phyloP scores from a whole-genome alignment of 768 basidiomycete genomes.

The Serendipita sp. region DNA sequence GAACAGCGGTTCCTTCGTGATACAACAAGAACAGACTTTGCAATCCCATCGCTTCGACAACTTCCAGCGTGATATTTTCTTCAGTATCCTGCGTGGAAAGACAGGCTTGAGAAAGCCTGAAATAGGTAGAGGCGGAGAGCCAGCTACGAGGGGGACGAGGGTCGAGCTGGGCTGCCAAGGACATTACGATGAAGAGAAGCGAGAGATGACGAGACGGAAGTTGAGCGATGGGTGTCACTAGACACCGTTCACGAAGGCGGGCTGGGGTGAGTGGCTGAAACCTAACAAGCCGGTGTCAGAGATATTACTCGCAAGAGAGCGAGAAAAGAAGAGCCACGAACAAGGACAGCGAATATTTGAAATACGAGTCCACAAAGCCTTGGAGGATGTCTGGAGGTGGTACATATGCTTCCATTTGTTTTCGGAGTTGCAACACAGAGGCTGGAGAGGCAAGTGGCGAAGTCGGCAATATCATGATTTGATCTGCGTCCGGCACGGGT shows the following conservation, averaged over 20 bases:
- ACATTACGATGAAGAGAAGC: background rate
- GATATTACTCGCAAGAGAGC: no score
- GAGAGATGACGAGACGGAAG: background rate
- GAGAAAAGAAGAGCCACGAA: background rate
- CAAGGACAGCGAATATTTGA: conserved; percentile 3
- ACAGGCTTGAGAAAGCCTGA: background rate
- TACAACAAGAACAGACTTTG: background rate
- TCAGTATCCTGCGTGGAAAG: background rate
- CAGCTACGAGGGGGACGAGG: background rate
- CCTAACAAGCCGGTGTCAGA: background rate
- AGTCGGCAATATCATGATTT: no score
- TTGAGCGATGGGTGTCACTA: background rate
- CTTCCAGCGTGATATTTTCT: background rate
- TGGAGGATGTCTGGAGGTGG: background rate
- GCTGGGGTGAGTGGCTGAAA: conserved; percentile 2
- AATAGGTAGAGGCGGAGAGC: background rate
- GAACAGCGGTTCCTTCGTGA: background rate
- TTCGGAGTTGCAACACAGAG: background rate
- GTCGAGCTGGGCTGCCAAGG: background rate
- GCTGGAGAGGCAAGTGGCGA: background rate
- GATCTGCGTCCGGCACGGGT: background rate
- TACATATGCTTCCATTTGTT: background rate
- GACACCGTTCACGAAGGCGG: background rate
- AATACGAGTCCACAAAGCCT: background rate
- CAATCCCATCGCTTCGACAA: background rate